Evolutionary conservation across 345 rosid species (phyloP).

Genomic region (Pugionium dolabratum): DNA sequence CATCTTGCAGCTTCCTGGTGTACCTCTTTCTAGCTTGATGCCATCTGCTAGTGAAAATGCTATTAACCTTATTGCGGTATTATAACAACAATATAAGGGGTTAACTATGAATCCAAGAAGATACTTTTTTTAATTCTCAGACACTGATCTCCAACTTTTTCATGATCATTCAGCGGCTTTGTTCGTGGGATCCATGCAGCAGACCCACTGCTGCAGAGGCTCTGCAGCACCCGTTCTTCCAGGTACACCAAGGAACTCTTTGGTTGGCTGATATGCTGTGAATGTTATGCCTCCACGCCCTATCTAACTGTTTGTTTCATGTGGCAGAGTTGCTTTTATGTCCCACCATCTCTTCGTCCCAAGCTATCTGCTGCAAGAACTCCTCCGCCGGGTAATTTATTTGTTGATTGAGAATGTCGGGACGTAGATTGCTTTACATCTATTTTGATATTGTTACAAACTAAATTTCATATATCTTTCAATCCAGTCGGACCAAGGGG

Average conservation of each 20-base stretch:
- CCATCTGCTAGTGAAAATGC: slow-evolving; percentile 82
- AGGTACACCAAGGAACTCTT: slow-evolving; percentile 48
- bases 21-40: slow-evolving; percentile 55
- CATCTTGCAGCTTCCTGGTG: slow-evolving; percentile 60
- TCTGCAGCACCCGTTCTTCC: slow-evolving; percentile 89
- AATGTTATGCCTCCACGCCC: neutral
- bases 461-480: slow-evolving; percentile 4
- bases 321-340: slow-evolving; percentile 83
- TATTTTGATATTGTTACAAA: neutral
- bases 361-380: slow-evolving; percentile 58
- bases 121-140: neutral
- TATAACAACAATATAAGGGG: neutral
- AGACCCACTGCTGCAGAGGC: slow-evolving; percentile 91
- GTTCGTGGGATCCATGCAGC: slow-evolving; percentile 93
- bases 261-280: neutral
- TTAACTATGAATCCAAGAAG: neutral
- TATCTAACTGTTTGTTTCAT: slow-evolving; percentile 21
- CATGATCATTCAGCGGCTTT: slow-evolving; percentile 61
- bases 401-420: neutral
- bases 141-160: slow-evolving; percentile 13
- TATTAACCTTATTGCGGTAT: slow-evolving; percentile 63
- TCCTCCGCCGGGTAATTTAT: slow-evolving; percentile 63
- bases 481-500: slow-evolving; percentile 57
- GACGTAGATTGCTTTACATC: neutral
- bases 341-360: slow-evolving; percentile 86